Conservation (phyloP, 441 rosid species). For the Biscutella auriculata region DNA sequence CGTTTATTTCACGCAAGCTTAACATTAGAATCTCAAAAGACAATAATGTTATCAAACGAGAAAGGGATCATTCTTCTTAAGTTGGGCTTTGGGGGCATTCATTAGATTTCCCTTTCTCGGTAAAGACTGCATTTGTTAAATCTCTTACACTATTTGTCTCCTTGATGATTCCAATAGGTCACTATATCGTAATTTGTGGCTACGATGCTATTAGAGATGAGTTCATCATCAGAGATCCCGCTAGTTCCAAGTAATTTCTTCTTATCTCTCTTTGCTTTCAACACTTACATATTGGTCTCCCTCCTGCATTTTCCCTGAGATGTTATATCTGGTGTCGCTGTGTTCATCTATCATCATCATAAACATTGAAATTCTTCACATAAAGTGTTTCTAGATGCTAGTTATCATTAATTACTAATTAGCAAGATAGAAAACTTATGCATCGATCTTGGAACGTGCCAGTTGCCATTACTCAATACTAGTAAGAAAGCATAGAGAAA, state of each 20-base stretch:
- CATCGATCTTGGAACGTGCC: background rate
- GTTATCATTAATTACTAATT: background rate
- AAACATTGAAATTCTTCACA: background rate
- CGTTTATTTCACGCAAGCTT: too few relatives aligned
- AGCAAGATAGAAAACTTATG: background rate
- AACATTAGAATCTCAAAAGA: too few relatives aligned
- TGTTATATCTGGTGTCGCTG: background rate
- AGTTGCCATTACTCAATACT: background rate
- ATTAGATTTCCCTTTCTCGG: too few relatives aligned
- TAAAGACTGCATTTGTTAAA: background rate
- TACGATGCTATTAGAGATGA: conserved; percentile 65
- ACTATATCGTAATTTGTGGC: conserved; percentile 79
- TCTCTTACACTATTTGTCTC: background rate
- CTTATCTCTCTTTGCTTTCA: background rate
- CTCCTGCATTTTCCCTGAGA: background rate
- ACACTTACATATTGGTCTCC: background rate
- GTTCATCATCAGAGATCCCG: conserved; percentile 96
- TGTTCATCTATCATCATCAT: background rate
- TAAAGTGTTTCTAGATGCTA: background rate
- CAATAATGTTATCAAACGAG: background rate
- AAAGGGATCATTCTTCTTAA: background rate
- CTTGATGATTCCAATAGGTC: conserved; percentile 37
- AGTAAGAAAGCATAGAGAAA: background rate
- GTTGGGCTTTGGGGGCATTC: too few relatives aligned
- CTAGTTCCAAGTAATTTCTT: conserved; percentile 60